Percentiles rank a stretch among this genome's conserved stretches.
Conservation (phyloP, 2,329 filamentous ascomycete genomes). For the Myriosclerotinia scirpicola region DNA sequence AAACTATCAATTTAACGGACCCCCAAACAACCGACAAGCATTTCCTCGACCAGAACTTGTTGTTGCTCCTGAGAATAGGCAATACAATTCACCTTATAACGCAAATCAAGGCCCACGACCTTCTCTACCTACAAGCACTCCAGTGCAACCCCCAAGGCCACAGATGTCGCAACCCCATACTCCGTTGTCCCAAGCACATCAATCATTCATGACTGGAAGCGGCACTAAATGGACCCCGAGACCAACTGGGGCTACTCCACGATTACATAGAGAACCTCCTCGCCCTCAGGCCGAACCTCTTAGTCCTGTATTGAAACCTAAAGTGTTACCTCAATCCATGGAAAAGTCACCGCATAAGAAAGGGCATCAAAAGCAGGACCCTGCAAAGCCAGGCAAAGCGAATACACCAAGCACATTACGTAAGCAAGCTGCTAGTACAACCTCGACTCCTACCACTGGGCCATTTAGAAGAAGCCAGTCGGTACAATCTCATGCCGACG, state of each 20-base stretch:
- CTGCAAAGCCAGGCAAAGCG: slow-evolving; percentile 23
- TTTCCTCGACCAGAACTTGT: slow-evolving; percentile 30
- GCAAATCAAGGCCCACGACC: slow-evolving; percentile 33
- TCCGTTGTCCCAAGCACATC: slow-evolving; percentile 29
- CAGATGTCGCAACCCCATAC: slow-evolving; percentile 35
- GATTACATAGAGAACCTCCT: slow-evolving; percentile 42
- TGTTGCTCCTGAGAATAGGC: slow-evolving; percentile 34
- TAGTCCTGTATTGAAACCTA: slow-evolving; percentile 51
- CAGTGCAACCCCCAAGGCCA: slow-evolving; percentile 26
- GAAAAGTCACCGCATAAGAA: slow-evolving; percentile 34
- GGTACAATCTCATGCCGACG: slow-evolving; percentile 50
- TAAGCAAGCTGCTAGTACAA: slow-evolving; percentile 35
- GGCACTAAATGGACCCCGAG: slow-evolving; percentile 61
- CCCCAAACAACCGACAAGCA: slow-evolving; percentile 30
- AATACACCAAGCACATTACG: slow-evolving; percentile 27
- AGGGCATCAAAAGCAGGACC: slow-evolving; percentile 24
- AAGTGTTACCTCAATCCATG: slow-evolving; percentile 41
- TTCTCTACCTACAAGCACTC: slow-evolving; percentile 17
- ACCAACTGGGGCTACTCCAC: slow-evolving; percentile 59
- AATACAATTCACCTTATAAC: slow-evolving; percentile 42
- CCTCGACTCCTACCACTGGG: slow-evolving; percentile 39
- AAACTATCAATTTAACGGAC: slow-evolving; percentile 29
- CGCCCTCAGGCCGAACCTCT: slow-evolving; percentile 60
- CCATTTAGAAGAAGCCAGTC: slow-evolving; percentile 47
- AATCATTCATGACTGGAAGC: slow-evolving; percentile 35